These are phyloP conservation scores for Collybiopsis luxurians DNA, from an alignment of 768 basidiomycete genomes.

Conservation along the genomic window DNA sequence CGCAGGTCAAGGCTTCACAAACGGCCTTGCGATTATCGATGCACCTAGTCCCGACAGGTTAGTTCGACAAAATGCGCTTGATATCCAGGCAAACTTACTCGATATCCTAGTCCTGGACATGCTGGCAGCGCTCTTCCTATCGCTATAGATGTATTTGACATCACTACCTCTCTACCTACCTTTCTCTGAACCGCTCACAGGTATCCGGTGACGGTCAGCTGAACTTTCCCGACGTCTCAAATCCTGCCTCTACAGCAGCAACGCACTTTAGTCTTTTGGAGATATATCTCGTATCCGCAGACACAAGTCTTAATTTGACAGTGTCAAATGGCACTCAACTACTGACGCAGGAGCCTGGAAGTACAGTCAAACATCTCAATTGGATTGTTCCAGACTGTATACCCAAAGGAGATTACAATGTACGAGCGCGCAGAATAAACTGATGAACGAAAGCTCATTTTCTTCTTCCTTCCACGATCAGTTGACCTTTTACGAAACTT, in stretches of 20 bases:
- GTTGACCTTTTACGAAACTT: conserved; percentile 46
- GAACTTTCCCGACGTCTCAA: conserved; percentile 24
- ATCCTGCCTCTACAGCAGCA: conserved; percentile 29
- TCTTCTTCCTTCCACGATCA: conserved; percentile 11
- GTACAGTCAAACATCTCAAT: conserved; percentile 37
- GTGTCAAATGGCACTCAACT: conserved; percentile 34
- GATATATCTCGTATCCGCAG: conserved; percentile 41
- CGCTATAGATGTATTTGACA: conserved; percentile 29
- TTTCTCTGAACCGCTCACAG: conserved; percentile 12
- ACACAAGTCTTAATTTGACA: conserved; percentile 35
- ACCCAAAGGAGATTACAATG: conserved; percentile 39
- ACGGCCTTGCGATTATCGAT: conserved; percentile 28
- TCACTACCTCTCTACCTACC: background rate
- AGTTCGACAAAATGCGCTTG: background rate
- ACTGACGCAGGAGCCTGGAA: conserved; percentile 35
- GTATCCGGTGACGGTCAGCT: conserved; percentile 47
- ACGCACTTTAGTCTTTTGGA: conserved; percentile 38
- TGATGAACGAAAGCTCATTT: background rate
- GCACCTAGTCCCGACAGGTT: conserved; percentile 21
- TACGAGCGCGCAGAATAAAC: conserved; percentile 16
- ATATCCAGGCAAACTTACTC: conserved; percentile 19
- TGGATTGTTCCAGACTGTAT: conserved; percentile 41
- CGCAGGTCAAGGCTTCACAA: conserved; percentile 27
- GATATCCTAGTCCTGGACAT: conserved; percentile 21
- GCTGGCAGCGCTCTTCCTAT: conserved; percentile 25